These are phyloP conservation scores for Hypericum androsaemum DNA, from an alignment of 345 rosid species.

Conservation along the genomic window DNA sequence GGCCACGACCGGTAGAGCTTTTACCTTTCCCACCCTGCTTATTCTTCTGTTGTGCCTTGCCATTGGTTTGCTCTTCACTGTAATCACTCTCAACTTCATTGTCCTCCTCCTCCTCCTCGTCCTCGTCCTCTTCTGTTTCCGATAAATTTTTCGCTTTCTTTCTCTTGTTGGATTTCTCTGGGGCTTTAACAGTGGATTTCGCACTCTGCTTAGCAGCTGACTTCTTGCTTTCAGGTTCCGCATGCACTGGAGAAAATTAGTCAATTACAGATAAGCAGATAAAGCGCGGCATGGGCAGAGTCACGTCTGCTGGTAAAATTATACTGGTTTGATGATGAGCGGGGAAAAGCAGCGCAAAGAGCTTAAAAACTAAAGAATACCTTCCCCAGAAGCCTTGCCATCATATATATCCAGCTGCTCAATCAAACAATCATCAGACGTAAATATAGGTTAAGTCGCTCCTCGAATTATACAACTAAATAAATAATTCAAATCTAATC, in stretches of 20 bases:
- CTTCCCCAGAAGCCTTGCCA: conserved; percentile 73
- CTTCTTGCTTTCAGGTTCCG: conserved; percentile 35
- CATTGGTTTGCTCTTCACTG: conserved; percentile 50
- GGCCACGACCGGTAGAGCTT: conserved; percentile 25
- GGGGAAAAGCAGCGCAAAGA: no score
- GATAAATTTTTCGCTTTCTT: conserved; percentile 51
- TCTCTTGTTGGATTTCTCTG: conserved; percentile 38
- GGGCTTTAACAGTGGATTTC: conserved; percentile 29
- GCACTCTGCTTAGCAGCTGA: conserved; percentile 26
- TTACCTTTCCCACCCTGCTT: conserved; percentile 20
- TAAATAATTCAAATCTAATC: not conserved
- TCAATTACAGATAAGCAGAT: not conserved
- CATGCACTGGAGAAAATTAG: conserved; percentile 33
- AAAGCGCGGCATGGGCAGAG: no score
- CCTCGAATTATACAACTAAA: not conserved
- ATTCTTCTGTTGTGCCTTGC: conserved; percentile 32
- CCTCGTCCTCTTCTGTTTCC: conserved; percentile 55
- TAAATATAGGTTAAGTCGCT: no score
- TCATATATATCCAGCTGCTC: conserved; percentile 74
- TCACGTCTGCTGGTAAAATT: no score
- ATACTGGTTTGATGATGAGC: no score
- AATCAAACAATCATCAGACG: not conserved
- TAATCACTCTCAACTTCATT: conserved; percentile 31
- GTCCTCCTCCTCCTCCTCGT: not conserved
- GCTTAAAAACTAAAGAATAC: conserved; percentile 17